Base-by-base conservation (phyloP, 345 rosid genomes). In the Ceriops tagal region DNA sequence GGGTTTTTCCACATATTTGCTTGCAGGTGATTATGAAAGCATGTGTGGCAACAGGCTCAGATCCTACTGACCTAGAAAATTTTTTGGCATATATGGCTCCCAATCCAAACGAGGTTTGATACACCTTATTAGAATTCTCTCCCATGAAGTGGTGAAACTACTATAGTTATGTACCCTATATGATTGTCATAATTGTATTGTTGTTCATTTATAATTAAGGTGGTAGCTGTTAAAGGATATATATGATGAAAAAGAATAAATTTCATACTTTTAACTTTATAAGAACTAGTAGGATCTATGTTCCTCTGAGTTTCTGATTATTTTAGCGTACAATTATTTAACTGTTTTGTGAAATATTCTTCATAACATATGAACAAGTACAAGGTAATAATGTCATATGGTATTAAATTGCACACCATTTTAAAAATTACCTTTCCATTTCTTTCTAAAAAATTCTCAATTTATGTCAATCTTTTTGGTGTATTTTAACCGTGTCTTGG, bases 241-340 rank as follows among this genome's bases (percentile, higher is more conserved):
- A 56, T 80, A 75, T 68, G 93, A 95, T 72, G 97, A 80, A 75
- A 78, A 73, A 35, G 97, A 92, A 77, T 98, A 95, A 58, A 81
- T 83, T 71, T 82, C 85, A 11, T 95, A 90, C 78, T 79, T 90
- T 59, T 95, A 98, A 97, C 72, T 92, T 73, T 88, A 98, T 3
- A 97, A 90, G 76, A 92, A 95, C 82, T 65, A 85, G 35, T 95
- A 98, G 99, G 88, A 90, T 84, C 98, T 95, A 89, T 52, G 99
- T 88, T 59, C 60, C 32, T 5, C 67, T 10, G 15, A 57, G 37
- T 67, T 75, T 57, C 49, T 47, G 28, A 3, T 19, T 52, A 62
- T 26, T 22, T 5, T 66, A 61, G 20, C 31, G 58, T 64, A 55
- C 30, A 53, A 37, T 20, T 6, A 26, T 74, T 37, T 32, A 24